Evolutionary conservation across 805 yeast species (phyloP).

Genomic region (Teunomyces cretensis): DNA sequence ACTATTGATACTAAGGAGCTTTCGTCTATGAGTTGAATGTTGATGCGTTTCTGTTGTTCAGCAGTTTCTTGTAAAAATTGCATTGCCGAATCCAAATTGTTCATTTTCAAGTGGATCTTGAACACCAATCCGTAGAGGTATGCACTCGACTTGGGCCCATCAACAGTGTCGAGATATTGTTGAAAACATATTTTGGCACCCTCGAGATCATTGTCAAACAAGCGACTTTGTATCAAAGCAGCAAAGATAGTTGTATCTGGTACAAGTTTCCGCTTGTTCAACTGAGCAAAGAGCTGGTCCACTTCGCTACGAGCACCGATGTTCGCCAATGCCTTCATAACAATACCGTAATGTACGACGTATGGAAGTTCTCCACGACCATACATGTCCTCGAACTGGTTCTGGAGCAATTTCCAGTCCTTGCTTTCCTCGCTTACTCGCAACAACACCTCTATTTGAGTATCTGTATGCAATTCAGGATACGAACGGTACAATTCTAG

Average conservation of each 20-base stretch:
- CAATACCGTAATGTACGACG: slow-evolving; percentile 55
- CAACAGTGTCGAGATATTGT: slow-evolving; percentile 21
- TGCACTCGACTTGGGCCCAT: slow-evolving; percentile 14
- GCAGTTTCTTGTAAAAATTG: slow-evolving; percentile 22
- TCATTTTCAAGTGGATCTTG: slow-evolving; percentile 21
- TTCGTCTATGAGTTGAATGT: slow-evolving; percentile 16
- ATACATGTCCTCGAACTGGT: slow-evolving; percentile 55
- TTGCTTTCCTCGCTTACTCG: slow-evolving; percentile 43
- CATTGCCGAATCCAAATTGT: slow-evolving; percentile 28
- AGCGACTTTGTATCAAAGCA: slow-evolving; percentile 45
- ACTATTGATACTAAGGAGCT: slow-evolving; percentile 17
- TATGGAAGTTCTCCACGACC: slow-evolving; percentile 55
- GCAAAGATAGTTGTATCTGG: slow-evolving; percentile 47
- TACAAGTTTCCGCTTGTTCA: slow-evolving; percentile 42
- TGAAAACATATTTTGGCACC: slow-evolving; percentile 33
- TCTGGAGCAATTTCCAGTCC: slow-evolving; percentile 56
- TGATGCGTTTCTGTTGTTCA: slow-evolving; percentile 13
- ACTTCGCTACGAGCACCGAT: slow-evolving; percentile 50
- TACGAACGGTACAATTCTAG: slow-evolving; percentile 32
- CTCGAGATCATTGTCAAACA: slow-evolving; percentile 33
- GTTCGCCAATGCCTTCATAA: slow-evolving; percentile 58
- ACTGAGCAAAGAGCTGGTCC: slow-evolving; percentile 48
- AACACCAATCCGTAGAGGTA: slow-evolving; percentile 30
- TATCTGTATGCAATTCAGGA: slow-evolving; percentile 44
- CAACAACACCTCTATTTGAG: slow-evolving; percentile 50